Base-by-base conservation (phyloP, 2,329 filamentous ascomycete genomes). In the Ceratocystiopsis brevicomis region DNA sequence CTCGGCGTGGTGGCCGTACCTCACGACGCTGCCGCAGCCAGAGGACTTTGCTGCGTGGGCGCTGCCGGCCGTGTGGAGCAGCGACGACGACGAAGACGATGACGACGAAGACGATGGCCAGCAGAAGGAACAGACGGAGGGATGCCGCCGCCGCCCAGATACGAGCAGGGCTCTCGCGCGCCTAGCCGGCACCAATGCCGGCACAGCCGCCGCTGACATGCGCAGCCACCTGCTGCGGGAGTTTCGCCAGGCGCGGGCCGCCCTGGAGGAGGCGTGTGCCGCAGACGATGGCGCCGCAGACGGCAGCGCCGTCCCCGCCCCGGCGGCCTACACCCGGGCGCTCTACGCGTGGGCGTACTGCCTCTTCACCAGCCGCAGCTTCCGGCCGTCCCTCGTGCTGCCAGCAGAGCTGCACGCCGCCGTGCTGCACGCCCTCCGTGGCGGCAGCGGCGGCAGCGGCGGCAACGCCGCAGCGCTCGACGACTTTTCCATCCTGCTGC, bases 1-100 rank as follows among this genome's bases (percentile, higher is more conserved):
- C 2, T 81, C 79, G 0, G 73, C 71, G 50, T 86, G 81, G 81
- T 66, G 63, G 55, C 68, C 75, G 1, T 86, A 86, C 57, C 71
- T 85, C 49, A 59, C 61, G 11, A 70, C 71, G 0, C 63, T 86
- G 0, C 79, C 81, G 1, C 71, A 74, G 46, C 76, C 77, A 0
- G 64, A 67, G 11, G 60, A 73, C 2, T 51, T 59, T 4, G 53
- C 59, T 6, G 53, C 57, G 1, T 68, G 80, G 62, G 64, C 61
- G 1, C 66, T 79, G 14, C 74, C 78, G 5, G 63, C 76, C 0
- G 76, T 76, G 50, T 85, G 79, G 70, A 63, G 68, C 0, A 63
- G 68, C 4, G 68, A 71, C 14, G 78, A 83, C 52, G 54, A 69
- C 1, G 66, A n/a, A n/a, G n/a, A 67, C 42, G 40, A 35, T 11